Percentiles rank a stretch among this genome's conserved stretches.
These are phyloP conservation scores for Lasiodiplodia sp. DNA, from an alignment of 2,329 filamentous ascomycete genomes.

Conservation along the genomic window DNA sequence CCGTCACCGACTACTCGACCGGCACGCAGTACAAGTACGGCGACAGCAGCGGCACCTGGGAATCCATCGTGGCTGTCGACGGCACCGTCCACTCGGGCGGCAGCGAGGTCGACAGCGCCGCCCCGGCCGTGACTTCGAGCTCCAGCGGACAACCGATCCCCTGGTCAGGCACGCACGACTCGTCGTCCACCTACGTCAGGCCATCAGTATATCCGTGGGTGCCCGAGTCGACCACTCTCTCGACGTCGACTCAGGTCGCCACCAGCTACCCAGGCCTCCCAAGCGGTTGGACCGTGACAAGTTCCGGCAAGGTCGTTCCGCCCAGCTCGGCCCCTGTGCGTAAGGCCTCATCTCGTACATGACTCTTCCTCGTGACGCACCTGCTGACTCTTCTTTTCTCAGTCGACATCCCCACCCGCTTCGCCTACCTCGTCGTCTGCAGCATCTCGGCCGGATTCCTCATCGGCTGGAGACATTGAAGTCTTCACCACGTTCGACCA, in stretches of 20 bases:
- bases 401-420: slow-evolving; percentile 60
- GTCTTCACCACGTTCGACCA: slow-evolving; percentile 56
- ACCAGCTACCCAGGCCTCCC: slow-evolving; percentile 68
- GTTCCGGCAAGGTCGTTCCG: slow-evolving; percentile 80
- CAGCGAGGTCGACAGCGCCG: slow-evolving; percentile 58
- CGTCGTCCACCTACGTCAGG: slow-evolving; percentile 58
- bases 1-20: slow-evolving; percentile 90
- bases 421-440: slow-evolving; percentile 61
- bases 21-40: slow-evolving; percentile 84
- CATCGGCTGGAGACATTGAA: slow-evolving; percentile 52
- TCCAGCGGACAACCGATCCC: slow-evolving; percentile 71
- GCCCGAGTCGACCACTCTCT: slow-evolving; percentile 60
- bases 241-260: slow-evolving; percentile 54
- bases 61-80: slow-evolving; percentile 81
- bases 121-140: slow-evolving; percentile 69
- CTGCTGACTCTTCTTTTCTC: slow-evolving; percentile 38
- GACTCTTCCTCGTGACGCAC: neutral
- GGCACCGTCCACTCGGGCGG: slow-evolving; percentile 73
- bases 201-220: slow-evolving; percentile 71
- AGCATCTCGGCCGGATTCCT: slow-evolving; percentile 53
- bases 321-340: slow-evolving; percentile 71
- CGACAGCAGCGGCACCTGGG: slow-evolving; percentile 78
- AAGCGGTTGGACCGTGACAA: slow-evolving; percentile 80
- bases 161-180: slow-evolving; percentile 67
- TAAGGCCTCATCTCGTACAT: slow-evolving; percentile 57